Base-by-base conservation (phyloP, 1,284 basidiomycete genomes). In the Rhodotorula sp. region DNA sequence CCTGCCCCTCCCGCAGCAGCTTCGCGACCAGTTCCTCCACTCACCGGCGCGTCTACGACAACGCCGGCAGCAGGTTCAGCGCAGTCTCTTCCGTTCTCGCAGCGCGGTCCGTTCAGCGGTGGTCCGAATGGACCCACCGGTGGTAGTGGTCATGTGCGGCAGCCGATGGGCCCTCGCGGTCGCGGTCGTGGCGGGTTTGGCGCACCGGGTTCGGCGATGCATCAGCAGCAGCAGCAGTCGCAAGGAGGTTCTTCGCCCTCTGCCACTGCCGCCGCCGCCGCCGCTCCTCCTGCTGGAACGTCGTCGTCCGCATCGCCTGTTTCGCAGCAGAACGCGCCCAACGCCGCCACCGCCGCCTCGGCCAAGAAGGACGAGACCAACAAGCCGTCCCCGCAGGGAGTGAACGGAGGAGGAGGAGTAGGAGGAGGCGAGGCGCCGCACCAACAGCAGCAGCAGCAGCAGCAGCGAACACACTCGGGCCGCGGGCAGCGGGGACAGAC, bases 1-100 rank as follows among this genome's bases (percentile, higher is more conserved):
- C 31, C 58, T 34, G 15, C 65, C 29, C 51, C 65, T n/a, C 52
- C 67, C 21, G 21, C 31, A 23, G 58, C 39, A 14, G 21, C 66
- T 29, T 16, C 51, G 47, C 21, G 20, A 16, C 43, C 57, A 20
- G 12, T 54, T 20, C n/a, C 63, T 23, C 20, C 62, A 21, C 39
- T 54, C 26, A 18, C 61, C 54, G 15, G 57, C 43, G 16, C 56
- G 18, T 21, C 62, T 16, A n/a, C 58, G 18, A 23, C 52, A 6
- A 21, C 58, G 3, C 20, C 64, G 6, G 29, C 59, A 7, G 47
- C 62, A 34, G 34, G 34, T 5, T 34, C 34, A 7, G n/a, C 62
- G n/a, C 29, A 18, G 20, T n/a, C 61, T 21, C 21, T 34, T 14
- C 26, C 61, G 31, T 59, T 51, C 61, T n/a, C 61, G 48, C 58